Conservation (phyloP, 2,329 filamentous ascomycete genomes). For the Diaporthe sp. region DNA sequence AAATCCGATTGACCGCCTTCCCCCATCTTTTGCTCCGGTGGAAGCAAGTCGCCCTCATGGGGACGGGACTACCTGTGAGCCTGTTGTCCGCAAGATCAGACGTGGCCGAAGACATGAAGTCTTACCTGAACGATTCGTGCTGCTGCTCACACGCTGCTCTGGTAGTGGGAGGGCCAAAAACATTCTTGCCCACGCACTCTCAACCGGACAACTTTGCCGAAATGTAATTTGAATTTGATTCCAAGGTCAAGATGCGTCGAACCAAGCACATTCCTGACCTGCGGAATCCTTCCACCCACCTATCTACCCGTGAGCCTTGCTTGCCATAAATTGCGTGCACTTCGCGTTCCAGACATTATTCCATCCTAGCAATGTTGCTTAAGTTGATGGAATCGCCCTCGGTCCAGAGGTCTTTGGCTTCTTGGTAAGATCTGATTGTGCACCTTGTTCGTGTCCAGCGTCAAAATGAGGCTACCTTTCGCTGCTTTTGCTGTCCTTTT, state of each 20-base stretch:
- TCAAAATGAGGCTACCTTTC: conserved; percentile 12
- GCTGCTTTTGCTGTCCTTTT: not conserved
- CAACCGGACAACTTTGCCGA: not conserved
- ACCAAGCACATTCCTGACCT: not conserved
- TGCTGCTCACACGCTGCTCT: too few species aligned
- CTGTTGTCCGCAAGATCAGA: not conserved
- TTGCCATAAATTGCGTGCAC: not conserved
- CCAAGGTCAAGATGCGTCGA: not conserved
- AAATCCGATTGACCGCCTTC: too few species aligned
- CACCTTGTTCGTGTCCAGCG: not conserved
- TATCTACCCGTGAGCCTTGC: not conserved
- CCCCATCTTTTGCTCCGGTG: not conserved
- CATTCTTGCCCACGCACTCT: not conserved
- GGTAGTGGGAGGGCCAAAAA: not conserved
- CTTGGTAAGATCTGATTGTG: not conserved
- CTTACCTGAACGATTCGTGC: not conserved
- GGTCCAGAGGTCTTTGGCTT: not conserved
- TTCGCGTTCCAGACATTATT: not conserved
- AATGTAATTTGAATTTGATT: not conserved
- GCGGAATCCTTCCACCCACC: not conserved
- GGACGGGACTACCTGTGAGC: not conserved
- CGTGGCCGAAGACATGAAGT: not conserved
- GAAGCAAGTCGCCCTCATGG: not conserved
- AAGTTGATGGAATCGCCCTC: not conserved
- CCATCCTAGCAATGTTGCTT: not conserved